Evolutionary conservation across 1,284 basidiomycete genomes (phyloP), one percentile per base, ranked within the genome.

Genomic region (Ceratobasidium sp.): DNA sequence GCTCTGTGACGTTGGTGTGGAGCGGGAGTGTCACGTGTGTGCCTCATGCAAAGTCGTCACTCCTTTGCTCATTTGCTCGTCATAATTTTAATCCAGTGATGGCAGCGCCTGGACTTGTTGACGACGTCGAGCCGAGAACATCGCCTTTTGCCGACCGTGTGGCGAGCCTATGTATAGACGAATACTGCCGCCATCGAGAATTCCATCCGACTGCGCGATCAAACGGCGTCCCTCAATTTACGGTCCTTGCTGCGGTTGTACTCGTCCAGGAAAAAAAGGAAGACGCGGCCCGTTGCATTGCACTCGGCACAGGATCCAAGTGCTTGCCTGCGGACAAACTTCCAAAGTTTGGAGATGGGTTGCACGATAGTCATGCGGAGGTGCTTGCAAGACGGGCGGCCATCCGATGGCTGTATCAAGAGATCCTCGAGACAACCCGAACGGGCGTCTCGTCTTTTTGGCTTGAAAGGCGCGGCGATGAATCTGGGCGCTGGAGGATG

Each of bases 321-420:
- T 95, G 94, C 80, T 88, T 97, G 0, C 95, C 96, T 0, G 88
- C 86, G 15, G 80, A 83, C 0, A 87, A 87, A 65, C 86, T 95
- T 0, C 90, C 94, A 0, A 81, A 83, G 1, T 84, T 86, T n/a
- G 97, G 96, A 0, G 94, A 98, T 81, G 88, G 91, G 0, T 79
- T 98, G 34, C 95, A 97, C 81, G 96, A 98, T 81, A 91, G 89
- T 65, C 96, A 98, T 83, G 97, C 96, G 2, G 96, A 98, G 83
- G 88, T 97, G 19, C 86, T 98, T 17, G 95, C 95, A 0, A 87
- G 95, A 37, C 88, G 97, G 22, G 92, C 92, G 1, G 90, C 93
- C 0, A 82, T 93, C 49, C 88, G 90, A n/a, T 98, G 95, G 95
- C 84, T 96, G 61, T 82, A 96, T 34, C 88, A 91, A 68, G 92